These are phyloP conservation scores for Madurella fahalii DNA, from an alignment of 2,329 filamentous ascomycete species.

Conservation along the genomic window DNA sequence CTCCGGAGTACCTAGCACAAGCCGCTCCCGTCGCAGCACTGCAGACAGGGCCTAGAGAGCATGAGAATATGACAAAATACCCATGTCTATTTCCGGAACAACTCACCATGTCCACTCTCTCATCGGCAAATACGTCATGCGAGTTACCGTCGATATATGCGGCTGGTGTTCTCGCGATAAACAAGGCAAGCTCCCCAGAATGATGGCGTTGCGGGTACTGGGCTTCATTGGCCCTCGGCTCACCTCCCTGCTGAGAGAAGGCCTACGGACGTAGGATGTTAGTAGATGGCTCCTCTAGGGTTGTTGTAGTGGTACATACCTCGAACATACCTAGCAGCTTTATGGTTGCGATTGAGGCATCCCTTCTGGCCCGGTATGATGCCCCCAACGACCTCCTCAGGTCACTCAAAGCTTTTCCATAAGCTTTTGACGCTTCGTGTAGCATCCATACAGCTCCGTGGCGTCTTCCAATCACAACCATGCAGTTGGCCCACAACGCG, in stretches of 20 bases:
- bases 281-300: too few relatives aligned
- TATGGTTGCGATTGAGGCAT: conserved; percentile 11
- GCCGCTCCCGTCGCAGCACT: conserved; percentile 5
- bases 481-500: conserved; percentile 17
- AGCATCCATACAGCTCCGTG: conserved; percentile 8
- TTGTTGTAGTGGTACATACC: neutral
- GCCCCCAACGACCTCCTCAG: conserved; percentile 9
- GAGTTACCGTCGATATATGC: conserved; percentile 8
- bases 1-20: conserved; percentile 26
- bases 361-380: neutral
- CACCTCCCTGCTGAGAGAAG: neutral
- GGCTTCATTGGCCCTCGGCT: neutral
- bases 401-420: conserved; percentile 9
- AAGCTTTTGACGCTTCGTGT: conserved; percentile 1
- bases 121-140: conserved; percentile 17
- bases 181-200: conserved; percentile 15
- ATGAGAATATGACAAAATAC: too few relatives aligned
- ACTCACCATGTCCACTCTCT: conserved; percentile 19
- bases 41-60: conserved; percentile 11
- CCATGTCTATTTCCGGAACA: too few relatives aligned
- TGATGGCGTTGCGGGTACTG: conserved; percentile 14
- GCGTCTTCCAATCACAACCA: neutral
- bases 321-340: conserved; percentile 20
- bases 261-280: too few relatives aligned
- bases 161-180: conserved; percentile 9